Conservation (phyloP, 2,329 filamentous ascomycete genomes). For the Thelonectria olida region DNA sequence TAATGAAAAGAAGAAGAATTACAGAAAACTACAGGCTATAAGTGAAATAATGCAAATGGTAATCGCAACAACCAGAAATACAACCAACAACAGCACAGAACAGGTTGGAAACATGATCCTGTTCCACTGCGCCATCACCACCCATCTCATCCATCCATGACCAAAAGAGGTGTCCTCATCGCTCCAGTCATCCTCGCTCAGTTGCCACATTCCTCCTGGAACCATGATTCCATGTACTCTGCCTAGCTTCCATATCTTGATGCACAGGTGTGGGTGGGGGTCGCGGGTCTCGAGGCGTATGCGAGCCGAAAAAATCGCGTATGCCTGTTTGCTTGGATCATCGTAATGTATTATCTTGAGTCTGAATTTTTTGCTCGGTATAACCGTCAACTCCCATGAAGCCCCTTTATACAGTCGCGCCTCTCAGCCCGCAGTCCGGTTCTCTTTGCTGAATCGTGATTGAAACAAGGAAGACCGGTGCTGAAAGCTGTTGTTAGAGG, state of each 20-base stretch:
- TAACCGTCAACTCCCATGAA: slow-evolving; percentile 43
- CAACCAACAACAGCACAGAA: slow-evolving; percentile 6
- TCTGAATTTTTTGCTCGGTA: slow-evolving; percentile 46
- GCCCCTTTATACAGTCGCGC: slow-evolving; percentile 33
- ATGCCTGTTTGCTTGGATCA: slow-evolving; percentile 39
- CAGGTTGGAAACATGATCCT: background rate
- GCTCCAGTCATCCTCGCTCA: background rate
- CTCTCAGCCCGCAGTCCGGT: slow-evolving; percentile 31
- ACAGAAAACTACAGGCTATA: slow-evolving; percentile 18
- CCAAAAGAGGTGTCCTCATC: background rate
- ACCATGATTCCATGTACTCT: background rate
- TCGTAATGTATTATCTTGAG: slow-evolving; percentile 51
- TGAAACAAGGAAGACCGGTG: slow-evolving; percentile 26
- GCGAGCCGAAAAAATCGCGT: slow-evolving; percentile 11
- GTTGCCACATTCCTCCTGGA: background rate
- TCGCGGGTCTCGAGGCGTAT: background rate
- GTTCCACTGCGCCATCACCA: background rate
- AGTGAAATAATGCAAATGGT: slow-evolving; percentile 17
- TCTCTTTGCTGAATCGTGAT: slow-evolving; percentile 28
- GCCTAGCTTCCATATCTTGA: background rate
- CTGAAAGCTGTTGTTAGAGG: slow-evolving; percentile 29
- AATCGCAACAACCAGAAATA: slow-evolving; percentile 14
- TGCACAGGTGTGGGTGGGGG: background rate
- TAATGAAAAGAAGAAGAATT: slow-evolving; percentile 4
- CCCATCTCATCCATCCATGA: background rate